phyloP scores from a whole-genome alignment of 257 asterid species.

The Catharanthus roseus region DNA sequence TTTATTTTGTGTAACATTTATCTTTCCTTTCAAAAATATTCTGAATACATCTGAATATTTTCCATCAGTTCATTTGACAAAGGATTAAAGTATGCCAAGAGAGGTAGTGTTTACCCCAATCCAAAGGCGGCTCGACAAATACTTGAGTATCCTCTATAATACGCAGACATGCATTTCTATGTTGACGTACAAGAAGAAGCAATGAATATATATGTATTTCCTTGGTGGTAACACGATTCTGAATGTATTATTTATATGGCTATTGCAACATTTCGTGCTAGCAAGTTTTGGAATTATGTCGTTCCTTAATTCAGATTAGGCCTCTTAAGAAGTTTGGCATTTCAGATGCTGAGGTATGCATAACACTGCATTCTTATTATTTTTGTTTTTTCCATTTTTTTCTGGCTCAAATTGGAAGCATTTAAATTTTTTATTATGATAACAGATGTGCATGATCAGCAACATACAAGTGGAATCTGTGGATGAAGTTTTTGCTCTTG shows the following conservation, averaged over 20 bases:
- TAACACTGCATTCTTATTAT: neutral
- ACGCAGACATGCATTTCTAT: neutral
- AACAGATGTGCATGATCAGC: slow-evolving; percentile 76
- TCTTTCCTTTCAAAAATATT: neutral
- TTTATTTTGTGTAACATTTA: neutral
- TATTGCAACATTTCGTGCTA: neutral
- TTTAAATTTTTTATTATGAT: slow-evolving; percentile 19
- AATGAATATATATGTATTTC: neutral
- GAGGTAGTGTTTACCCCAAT: slow-evolving; percentile 40
- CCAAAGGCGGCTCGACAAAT: slow-evolving; percentile 54
- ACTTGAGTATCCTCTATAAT: slow-evolving; percentile 63
- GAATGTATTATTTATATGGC: neutral
- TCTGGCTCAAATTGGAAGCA: slow-evolving; percentile 6
- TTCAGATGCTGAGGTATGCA: slow-evolving; percentile 71
- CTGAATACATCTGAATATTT: slow-evolving; percentile 13
- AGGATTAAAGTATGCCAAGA: slow-evolving; percentile 72
- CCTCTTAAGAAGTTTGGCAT: slow-evolving; percentile 71
- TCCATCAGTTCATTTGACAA: slow-evolving; percentile 64
- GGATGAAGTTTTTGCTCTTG: slow-evolving; percentile 81
- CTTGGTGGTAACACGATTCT: neutral
- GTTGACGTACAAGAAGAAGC: neutral
- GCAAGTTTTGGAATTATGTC: neutral
- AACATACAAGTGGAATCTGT: slow-evolving; percentile 65
- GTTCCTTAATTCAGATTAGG: slow-evolving; percentile 57
- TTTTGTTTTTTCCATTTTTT: neutral